These are phyloP conservation scores for Paraconiothyrium sp. DNA, from an alignment of 2,329 filamentous ascomycete genomes.

Conservation along the genomic window DNA sequence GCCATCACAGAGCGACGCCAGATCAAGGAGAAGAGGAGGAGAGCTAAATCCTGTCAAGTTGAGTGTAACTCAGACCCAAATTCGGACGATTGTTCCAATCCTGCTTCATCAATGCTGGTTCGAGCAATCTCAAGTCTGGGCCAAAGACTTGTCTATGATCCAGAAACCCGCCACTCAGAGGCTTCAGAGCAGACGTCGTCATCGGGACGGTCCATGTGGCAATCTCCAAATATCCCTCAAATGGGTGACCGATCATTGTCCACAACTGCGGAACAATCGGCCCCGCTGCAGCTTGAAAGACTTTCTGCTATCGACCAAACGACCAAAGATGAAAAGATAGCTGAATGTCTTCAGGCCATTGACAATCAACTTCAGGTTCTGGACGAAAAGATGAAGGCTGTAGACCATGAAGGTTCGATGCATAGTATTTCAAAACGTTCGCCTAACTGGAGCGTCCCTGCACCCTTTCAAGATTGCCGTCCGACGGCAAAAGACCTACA, in stretches of 20 bases:
- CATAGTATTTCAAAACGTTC: not conserved
- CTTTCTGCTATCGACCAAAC: not conserved
- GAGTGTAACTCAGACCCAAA: not conserved
- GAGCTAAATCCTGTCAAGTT: not conserved
- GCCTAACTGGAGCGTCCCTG: not conserved
- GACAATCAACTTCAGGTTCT: not conserved
- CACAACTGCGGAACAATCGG: not conserved
- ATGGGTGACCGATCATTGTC: not conserved
- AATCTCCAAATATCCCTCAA: not conserved
- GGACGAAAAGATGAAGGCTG: not conserved
- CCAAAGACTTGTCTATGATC: not conserved
- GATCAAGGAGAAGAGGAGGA: not conserved
- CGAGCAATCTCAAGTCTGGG: not conserved
- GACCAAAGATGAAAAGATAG: conserved; percentile 18
- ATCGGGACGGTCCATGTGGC: not conserved
- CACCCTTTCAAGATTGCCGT: not conserved
- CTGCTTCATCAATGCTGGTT: not conserved
- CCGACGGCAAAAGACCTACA: not conserved
- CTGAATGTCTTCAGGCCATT: conserved; percentile 18
- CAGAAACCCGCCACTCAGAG: not conserved
- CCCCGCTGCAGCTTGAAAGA: not conserved
- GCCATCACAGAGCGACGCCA: not conserved
- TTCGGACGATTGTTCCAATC: not conserved
- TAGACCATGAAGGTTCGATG: not conserved
- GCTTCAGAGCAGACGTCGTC: not conserved